Evolutionary conservation across 768 basidiomycete species (phyloP), one percentile per base, ranked within the genome.

Genomic region (Kwoniella dendrophila): DNA sequence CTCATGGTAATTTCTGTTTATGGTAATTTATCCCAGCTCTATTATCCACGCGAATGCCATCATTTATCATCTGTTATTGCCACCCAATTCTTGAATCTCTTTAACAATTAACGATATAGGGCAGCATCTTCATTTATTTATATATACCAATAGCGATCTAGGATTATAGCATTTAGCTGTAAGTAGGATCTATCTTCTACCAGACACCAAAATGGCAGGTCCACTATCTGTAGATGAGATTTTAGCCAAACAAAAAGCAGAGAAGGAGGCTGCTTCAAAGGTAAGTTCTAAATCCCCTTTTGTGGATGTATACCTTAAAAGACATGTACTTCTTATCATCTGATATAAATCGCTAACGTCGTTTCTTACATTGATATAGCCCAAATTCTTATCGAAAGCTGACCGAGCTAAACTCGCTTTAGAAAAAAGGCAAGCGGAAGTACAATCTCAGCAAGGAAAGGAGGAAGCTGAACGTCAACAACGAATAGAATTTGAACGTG

Each of bases 381-480:
- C 95, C 34, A 95, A 87, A 79, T 98, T 98, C 82, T 83, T 98
- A 14, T 86, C 90, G 2, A 98, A 90, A 80, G 90, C 93, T 67
- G 90, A 96, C 72, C 86, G 95, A 50, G 91, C 90, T 18, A 86
- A 86, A 73, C 80, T 96, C 34, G 95, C 95, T 2, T 89, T 97
- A 63, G 87, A 88, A 16, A 90, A 90, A 70, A 87, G 95, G 14
- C 85, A 87, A 20, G 85, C 88, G 61, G 94, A 97, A 75, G 88
- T 97, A 40, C 84, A 82, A 52, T 86, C 86, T 44, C 85, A 90
- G 72, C 86, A 83, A 62, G 86, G 85, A 56, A 84, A 82, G 50
- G 87, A 88, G 20, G 88, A 91, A 47, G 80, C 80, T 5, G 62
- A 86, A 4, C 83, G 83, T 65, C 75, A 79, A 41, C 87, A 91